A percentile compares a stretch with the other conserved stretches of the same genome.
Evolutionary conservation across 2,329 filamentous ascomycete genomes (phyloP).

Genomic region (Epicoccum nigrum): DNA sequence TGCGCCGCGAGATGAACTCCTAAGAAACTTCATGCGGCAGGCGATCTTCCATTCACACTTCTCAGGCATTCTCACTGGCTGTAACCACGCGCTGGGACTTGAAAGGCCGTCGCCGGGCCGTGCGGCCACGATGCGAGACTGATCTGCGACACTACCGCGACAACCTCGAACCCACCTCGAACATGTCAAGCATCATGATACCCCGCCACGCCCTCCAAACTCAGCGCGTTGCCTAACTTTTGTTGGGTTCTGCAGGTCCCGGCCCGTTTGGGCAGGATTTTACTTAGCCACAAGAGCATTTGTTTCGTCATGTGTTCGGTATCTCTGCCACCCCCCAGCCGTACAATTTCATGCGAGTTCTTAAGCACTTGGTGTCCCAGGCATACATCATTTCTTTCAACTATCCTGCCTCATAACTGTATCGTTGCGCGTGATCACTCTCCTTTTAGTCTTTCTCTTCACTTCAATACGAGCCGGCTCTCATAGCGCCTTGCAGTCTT

Average conservation of each 20-base stretch:
- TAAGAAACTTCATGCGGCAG: conserved; percentile 37
- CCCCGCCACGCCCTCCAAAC: conserved; percentile 24
- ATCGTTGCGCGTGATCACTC: conserved; percentile 43
- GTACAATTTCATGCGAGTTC: conserved; percentile 49
- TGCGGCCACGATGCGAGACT: conserved; percentile 42
- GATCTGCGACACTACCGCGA: conserved; percentile 46
- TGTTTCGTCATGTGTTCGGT: conserved; percentile 47
- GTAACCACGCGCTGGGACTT: conserved; percentile 19
- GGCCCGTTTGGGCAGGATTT: conserved; percentile 33
- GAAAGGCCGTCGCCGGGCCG: conserved; percentile 29
- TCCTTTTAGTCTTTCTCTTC: conserved; percentile 40
- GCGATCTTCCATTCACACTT: conserved; percentile 28
- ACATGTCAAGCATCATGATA: conserved; percentile 41
- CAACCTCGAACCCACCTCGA: conserved; percentile 41
- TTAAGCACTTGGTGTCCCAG: conserved; percentile 45
- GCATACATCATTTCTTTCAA: conserved; percentile 31
- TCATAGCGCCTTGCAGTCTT: conserved; percentile 48
- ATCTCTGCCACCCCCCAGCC: conserved; percentile 30
- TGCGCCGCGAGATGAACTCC: conserved; percentile 37
- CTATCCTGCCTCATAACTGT: conserved; percentile 42
- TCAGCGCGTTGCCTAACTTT: conserved; percentile 35
- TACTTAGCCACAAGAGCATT: conserved; percentile 42
- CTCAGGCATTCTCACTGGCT: conserved; percentile 33
- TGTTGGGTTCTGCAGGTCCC: conserved; percentile 35
- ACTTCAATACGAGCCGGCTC: conserved; percentile 49